phyloP scores from a whole-genome alignment of 257 asterid genomes.

The Fraxinus pennsylvanica region DNA sequence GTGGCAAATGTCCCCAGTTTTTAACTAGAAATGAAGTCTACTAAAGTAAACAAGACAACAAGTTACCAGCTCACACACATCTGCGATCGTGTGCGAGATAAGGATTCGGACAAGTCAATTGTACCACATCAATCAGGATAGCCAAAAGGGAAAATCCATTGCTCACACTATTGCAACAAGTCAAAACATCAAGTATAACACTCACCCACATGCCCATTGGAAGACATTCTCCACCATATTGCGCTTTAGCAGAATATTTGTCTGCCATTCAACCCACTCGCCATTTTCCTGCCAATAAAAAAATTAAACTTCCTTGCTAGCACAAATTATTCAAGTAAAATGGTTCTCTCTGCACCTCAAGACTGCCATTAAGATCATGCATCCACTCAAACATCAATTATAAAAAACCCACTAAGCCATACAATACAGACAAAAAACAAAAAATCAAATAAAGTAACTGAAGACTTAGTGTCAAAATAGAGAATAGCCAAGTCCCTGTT shows the following conservation, averaged over 20 bases:
- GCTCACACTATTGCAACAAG: neutral
- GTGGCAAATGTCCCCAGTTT: conserved; percentile 7
- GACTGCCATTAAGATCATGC: conserved; percentile 7
- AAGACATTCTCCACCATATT: conserved; percentile 65
- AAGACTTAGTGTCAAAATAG: conserved; percentile 7
- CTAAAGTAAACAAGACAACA: conserved; percentile 10
- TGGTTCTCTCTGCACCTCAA: neutral
- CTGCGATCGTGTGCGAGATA: neutral
- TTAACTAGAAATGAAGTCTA: conserved; percentile 6
- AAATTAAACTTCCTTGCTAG: conserved; percentile 13
- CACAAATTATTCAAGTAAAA: neutral
- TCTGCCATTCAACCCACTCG: conserved; percentile 81
- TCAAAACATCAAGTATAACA: conserved; percentile 5
- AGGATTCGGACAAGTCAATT: neutral
- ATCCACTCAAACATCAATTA: conserved; percentile 12
- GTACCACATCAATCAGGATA: neutral
- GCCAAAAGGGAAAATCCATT: neutral
- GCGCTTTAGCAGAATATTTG: conserved; percentile 66
- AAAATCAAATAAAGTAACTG: conserved; percentile 9
- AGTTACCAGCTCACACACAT: neutral
- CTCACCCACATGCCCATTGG: conserved; percentile 71
- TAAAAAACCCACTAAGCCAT: neutral
- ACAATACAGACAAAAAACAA: neutral
- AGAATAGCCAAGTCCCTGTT: neutral
- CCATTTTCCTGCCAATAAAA: conserved; percentile 59